phyloP scores from a whole-genome alignment of 2,329 filamentous ascomycete genomes.

The Alternaria postmessia region DNA sequence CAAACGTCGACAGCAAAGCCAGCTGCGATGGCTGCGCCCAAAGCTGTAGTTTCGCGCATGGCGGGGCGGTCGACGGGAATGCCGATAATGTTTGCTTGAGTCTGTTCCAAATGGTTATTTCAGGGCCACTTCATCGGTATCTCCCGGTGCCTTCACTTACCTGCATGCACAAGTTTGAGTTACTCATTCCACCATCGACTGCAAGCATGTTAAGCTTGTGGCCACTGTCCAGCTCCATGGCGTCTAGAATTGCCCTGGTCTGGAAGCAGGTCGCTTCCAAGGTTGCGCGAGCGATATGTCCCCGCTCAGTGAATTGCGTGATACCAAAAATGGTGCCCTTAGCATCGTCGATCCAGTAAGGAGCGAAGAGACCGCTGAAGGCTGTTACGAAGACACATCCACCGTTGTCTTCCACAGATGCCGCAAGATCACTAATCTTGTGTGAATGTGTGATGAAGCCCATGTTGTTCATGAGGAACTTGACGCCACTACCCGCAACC shows the following conservation, averaged over 20 bases:
- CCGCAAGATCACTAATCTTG: slow-evolving; percentile 71
- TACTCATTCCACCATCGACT: slow-evolving; percentile 89
- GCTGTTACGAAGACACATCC: slow-evolving; percentile 88
- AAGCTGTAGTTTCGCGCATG: slow-evolving; percentile 90
- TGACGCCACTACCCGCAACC: slow-evolving; percentile 81
- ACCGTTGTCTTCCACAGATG: slow-evolving; percentile 75
- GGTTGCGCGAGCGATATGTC: slow-evolving; percentile 87
- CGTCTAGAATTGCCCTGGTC: slow-evolving; percentile 88
- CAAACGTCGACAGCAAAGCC: slow-evolving; percentile 85
- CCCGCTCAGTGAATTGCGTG: slow-evolving; percentile 83
- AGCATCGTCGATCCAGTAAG: slow-evolving; percentile 94
- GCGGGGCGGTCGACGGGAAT: slow-evolving; percentile 84
- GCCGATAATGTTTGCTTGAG: slow-evolving; percentile 84
- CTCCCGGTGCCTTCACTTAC: slow-evolving; percentile 34
- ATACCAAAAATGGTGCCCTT: slow-evolving; percentile 85
- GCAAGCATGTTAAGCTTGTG: slow-evolving; percentile 77
- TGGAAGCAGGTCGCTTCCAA: slow-evolving; percentile 93
- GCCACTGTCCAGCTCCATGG: slow-evolving; percentile 87
- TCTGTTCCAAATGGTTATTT: slow-evolving; percentile 52
- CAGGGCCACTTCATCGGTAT: not conserved
- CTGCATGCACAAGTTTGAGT: slow-evolving; percentile 88
- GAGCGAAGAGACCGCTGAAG: slow-evolving; percentile 89
- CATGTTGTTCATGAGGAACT: slow-evolving; percentile 71
- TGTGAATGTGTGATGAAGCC: slow-evolving; percentile 68
- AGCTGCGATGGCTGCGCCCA: slow-evolving; percentile 88